Evolutionary conservation across 169 alveolate species (phyloP).

Genomic region (Cryptosporidium meleagridis): DNA sequence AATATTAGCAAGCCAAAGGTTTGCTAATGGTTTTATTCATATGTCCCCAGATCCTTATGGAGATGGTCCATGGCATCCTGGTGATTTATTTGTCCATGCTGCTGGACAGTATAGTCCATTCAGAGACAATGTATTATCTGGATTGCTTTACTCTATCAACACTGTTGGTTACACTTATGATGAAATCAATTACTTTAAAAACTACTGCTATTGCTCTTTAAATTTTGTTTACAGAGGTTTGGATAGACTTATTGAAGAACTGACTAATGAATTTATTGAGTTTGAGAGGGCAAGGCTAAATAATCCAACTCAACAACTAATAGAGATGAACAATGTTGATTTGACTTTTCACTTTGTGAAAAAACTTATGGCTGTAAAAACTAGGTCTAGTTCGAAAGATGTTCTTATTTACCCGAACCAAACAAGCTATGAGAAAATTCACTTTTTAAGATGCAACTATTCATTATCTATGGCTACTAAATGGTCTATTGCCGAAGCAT

Average conservation of each 20-base stretch:
- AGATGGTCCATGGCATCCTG: constrained; percentile 73
- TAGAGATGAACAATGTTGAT: constrained; percentile 24
- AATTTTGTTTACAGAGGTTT: constrained; percentile 33
- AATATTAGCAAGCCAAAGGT: constrained; percentile 19
- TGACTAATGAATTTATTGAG: constrained; percentile 21
- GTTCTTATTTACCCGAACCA: neutral
- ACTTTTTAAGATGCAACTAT: constrained; percentile 34
- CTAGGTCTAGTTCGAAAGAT: neutral
- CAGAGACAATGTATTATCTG: constrained; percentile 64
- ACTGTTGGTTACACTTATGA: constrained; percentile 10
- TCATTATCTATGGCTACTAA: constrained; percentile 17
- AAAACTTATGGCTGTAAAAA: constrained; percentile 51
- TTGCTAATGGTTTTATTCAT: constrained; percentile 55
- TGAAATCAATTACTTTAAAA: neutral
- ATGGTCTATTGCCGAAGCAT: constrained; percentile 69
- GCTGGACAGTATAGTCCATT: constrained; percentile 64
- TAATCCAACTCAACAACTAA: neutral
- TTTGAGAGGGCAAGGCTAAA: constrained; percentile 3
- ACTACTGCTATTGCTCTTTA: constrained; percentile 1
- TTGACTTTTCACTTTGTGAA: constrained; percentile 25
- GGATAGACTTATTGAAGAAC: constrained; percentile 12
- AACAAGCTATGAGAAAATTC: constrained; percentile 18
- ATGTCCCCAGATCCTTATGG: constrained; percentile 36
- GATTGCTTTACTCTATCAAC: constrained; percentile 27
- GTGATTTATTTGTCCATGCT: constrained; percentile 67